phyloP scores from a whole-genome alignment of 2,329 filamentous ascomycete genomes.

The Ceratocystis smalleyi region DNA sequence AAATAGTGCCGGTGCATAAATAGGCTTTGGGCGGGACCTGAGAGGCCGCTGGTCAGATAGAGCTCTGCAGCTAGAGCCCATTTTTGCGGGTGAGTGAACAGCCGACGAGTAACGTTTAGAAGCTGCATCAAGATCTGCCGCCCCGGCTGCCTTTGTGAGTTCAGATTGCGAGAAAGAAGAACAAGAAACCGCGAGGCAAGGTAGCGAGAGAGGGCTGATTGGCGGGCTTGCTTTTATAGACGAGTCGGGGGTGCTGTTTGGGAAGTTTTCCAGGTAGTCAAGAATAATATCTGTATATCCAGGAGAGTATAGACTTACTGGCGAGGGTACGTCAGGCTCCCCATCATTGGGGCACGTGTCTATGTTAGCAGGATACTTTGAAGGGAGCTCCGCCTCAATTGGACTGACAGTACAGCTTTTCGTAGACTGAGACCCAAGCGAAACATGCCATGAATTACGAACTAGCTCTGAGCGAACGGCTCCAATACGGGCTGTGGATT shows the following conservation, averaged over 20 bases:
- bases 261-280: neutral
- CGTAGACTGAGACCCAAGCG: neutral
- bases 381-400: neutral
- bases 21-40: constrained; percentile 3
- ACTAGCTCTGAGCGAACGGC: neutral
- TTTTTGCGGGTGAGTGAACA: neutral
- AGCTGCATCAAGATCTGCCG: neutral
- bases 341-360: neutral
- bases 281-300: constrained; percentile 5
- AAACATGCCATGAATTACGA: neutral
- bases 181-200: neutral
- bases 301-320: neutral
- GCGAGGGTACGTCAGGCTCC: no score
- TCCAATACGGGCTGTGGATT: neutral
- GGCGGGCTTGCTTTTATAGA: neutral
- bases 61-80: neutral
- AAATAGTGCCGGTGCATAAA: constrained; percentile 11
- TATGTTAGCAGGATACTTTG: neutral
- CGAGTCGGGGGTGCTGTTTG: neutral
- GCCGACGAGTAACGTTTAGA: neutral
- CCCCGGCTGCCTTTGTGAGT: neutral
- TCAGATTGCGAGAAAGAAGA: neutral
- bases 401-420: constrained; percentile 1
- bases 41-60: neutral
- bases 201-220: neutral